Conservation (phyloP, 257 asterid genomes). For the Solanum paucissectum region DNA sequence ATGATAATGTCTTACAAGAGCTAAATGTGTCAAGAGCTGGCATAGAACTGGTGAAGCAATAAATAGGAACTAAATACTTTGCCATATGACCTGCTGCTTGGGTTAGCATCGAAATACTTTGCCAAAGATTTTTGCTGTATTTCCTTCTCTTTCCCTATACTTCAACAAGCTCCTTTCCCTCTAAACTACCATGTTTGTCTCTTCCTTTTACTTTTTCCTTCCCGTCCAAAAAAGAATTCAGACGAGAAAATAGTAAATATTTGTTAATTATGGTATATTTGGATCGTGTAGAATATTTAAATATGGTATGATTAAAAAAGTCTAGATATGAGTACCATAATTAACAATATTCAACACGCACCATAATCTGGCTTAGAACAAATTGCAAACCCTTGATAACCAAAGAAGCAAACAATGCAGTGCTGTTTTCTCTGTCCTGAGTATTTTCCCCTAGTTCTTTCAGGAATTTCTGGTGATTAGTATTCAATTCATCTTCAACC, state of each 20-base stretch:
- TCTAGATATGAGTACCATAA: background rate
- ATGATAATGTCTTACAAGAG: background rate
- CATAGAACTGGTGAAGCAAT: background rate
- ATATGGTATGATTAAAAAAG: background rate
- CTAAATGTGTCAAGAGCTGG: background rate
- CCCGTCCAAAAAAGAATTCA: background rate
- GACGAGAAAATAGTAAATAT: background rate
- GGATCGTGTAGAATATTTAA: background rate
- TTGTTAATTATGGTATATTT: no score
- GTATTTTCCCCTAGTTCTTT: slow-evolving; percentile 7
- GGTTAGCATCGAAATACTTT: background rate
- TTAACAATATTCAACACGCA: background rate
- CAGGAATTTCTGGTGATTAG: background rate
- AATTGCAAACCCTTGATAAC: slow-evolving; percentile 7
- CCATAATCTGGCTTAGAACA: slow-evolving; percentile 11
- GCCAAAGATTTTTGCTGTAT: background rate
- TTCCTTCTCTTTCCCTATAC: background rate
- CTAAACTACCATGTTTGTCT: background rate
- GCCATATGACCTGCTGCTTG: background rate
- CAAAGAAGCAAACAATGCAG: background rate
- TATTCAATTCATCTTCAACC: slow-evolving; percentile 8
- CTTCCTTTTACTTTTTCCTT: background rate
- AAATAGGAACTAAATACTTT: background rate
- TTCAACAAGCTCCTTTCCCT: background rate
- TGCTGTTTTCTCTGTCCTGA: background rate